phyloP scores from a whole-genome alignment of 2,329 filamentous ascomycete species.

The Cytospora paraplurivora region DNA sequence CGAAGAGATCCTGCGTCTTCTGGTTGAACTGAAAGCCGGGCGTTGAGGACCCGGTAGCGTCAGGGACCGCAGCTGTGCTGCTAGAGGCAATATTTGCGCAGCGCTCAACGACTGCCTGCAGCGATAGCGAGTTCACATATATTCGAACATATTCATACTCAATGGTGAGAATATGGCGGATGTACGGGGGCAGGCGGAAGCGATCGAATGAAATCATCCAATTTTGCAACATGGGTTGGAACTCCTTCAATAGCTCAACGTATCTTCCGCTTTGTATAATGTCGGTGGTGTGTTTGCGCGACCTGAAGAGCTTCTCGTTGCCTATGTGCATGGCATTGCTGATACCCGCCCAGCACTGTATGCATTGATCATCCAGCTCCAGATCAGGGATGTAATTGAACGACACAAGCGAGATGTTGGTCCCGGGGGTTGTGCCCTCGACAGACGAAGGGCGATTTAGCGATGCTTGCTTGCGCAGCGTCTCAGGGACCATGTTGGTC shows the following conservation, averaged over 20 bases:
- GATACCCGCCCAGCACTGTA: conserved; percentile 91
- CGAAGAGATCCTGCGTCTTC: conserved; percentile 66
- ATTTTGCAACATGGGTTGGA: conserved; percentile 73
- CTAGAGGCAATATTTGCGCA: conserved; percentile 73
- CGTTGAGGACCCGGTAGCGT: conserved; percentile 36
- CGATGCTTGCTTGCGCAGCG: conserved; percentile 56
- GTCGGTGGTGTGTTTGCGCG: conserved; percentile 82
- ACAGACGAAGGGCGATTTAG: conserved; percentile 51
- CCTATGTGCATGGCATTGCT: conserved; percentile 90
- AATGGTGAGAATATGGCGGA: conserved; percentile 79
- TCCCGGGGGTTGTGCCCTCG: conserved; percentile 63
- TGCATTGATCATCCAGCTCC: conserved; percentile 68
- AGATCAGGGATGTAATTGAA: conserved; percentile 70
- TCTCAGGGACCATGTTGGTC: conserved; percentile 87
- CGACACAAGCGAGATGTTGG: conserved; percentile 57
- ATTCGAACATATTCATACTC: conserved; percentile 96
- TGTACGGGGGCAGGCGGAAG: conserved; percentile 68
- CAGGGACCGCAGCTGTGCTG: conserved; percentile 38
- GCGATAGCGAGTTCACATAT: conserved; percentile 89
- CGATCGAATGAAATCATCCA: conserved; percentile 84
- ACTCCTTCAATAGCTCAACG: conserved; percentile 75
- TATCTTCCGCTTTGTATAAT: conserved; percentile 88
- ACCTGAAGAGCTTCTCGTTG: conserved; percentile 86
- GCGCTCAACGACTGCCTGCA: conserved; percentile 93
- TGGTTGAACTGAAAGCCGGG: conserved; percentile 54